Evolutionary conservation across 768 basidiomycete species (phyloP).

Genomic region (Phaffia australis): DNA sequence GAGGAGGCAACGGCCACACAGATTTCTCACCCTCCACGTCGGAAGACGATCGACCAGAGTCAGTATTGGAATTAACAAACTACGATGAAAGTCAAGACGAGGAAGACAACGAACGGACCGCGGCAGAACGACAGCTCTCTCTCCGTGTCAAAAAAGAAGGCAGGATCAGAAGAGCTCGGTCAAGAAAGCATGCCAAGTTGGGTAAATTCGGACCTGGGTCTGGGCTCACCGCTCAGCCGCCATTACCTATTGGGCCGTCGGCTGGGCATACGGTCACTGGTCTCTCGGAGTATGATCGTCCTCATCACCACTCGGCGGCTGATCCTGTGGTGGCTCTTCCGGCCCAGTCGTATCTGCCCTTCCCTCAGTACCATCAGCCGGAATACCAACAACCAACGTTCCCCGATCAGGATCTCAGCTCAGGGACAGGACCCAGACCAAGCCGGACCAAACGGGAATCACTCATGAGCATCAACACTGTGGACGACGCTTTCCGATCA

Average conservation of each 20-base stretch:
- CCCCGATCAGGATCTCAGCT: not conserved
- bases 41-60: constrained; percentile 40
- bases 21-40: not conserved
- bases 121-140: constrained; percentile 51
- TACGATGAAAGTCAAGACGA: constrained; percentile 55
- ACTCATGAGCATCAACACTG: constrained; percentile 6
- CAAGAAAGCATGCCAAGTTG: constrained; percentile 34
- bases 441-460: constrained; percentile 5
- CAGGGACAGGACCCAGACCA: not conserved
- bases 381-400: not conserved
- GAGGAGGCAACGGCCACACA: too few relatives aligned
- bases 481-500: constrained; percentile 1
- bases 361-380: too few relatives aligned
- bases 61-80: constrained; percentile 58
- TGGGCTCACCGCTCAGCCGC: not conserved
- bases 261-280: not conserved
- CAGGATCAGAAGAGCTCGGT: constrained; percentile 47
- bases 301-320: not conserved
- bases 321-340: not conserved
- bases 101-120: constrained; percentile 47
- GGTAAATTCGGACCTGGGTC: not conserved
- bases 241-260: not conserved
- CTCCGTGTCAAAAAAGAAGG: constrained; percentile 52
- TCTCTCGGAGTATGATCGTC: not conserved
- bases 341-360: not conserved